A percentile compares a stretch with the other conserved stretches of the same genome.
Conservation (phyloP, 768 basidiomycete genomes). For the Leucocoprinus leucothites region DNA sequence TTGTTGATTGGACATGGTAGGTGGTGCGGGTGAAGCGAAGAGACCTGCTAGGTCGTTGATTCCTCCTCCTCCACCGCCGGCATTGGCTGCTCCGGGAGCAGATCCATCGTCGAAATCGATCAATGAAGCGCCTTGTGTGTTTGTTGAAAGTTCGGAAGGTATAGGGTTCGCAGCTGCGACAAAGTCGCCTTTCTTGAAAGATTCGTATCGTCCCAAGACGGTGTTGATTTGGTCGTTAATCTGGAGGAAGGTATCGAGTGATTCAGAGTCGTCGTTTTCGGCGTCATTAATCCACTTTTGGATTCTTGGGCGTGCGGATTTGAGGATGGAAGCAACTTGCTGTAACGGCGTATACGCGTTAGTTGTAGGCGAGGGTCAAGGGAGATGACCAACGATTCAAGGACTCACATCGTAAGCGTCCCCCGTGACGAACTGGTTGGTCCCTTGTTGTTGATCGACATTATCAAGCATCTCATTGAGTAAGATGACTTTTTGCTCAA, state of each 20-base stretch:
- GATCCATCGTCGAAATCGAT: constrained; percentile 74
- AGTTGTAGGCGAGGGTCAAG: neutral
- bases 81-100: constrained; percentile 18
- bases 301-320: constrained; percentile 83
- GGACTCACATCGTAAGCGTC: constrained; percentile 87
- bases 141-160: constrained; percentile 50
- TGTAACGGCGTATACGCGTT: constrained; percentile 24
- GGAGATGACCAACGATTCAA: neutral
- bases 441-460: constrained; percentile 65
- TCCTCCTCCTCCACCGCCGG: constrained; percentile 25
- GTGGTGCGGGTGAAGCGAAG: constrained; percentile 39
- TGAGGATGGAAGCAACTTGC: constrained; percentile 89
- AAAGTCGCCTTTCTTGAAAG: constrained; percentile 91
- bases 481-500: constrained; percentile 94
- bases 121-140: constrained; percentile 45
- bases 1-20: constrained; percentile 13
- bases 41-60: constrained; percentile 55
- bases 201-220: constrained; percentile 85
- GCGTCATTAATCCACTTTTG: constrained; percentile 99
- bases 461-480: constrained; percentile 98
- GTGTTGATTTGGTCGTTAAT: constrained; percentile 99
- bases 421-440: constrained; percentile 72
- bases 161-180: constrained; percentile 63
- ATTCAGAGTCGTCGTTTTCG: constrained; percentile 84
- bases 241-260: constrained; percentile 89